Evolutionary conservation across 306 rosid species (phyloP), one percentile per base, ranked within the genome.

Genomic region (Canavalia ensiformis): DNA sequence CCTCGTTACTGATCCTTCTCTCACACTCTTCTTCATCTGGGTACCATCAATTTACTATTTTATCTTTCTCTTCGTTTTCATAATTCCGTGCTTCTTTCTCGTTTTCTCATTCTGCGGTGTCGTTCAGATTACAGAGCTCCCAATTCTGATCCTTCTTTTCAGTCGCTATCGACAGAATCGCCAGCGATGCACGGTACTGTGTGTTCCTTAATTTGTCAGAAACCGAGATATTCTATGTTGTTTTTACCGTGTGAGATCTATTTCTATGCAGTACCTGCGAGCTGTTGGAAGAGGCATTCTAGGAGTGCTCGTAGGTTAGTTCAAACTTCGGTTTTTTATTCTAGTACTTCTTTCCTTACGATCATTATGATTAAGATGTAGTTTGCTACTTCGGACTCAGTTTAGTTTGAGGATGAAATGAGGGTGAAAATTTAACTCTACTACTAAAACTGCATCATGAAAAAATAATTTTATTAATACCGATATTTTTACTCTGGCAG

Each of bases 231-330:
- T 84, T 84, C 8, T 47, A 1, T 63, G 0, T 3, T 59, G 47
- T 31, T 76, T 76, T 47, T 75, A 3, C 41, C 12, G 37, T n/a
- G 33, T 69, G 51, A 18, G 13, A 7, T 67, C 2, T 75, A 8
- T 71, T 71, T 37, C 4, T 46, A 9, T 79, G 73, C 89, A 95
- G 98, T 95, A 91, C 82, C 81, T 88, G 80, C 82, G 87, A 82
- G 97, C 96, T 41, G 89, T 89, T n/a, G 91, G 90, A 54, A 87
- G 94, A 79, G 99, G 99, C 52, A 9, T 90, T 34, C 82, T 95
- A 10, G 98, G 89, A 81, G 82, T 95, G 67, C 91, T 90, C 54
- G 77, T 81, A 78, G 98, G 99, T 95, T 87, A 88, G 97, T 91
- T 55, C 35, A 50, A 55, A 68, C 11, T 74, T 35, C 2, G 45